Evolutionary conservation across 305 asterid species (phyloP).

Genomic region (Ruellia speciosa): DNA sequence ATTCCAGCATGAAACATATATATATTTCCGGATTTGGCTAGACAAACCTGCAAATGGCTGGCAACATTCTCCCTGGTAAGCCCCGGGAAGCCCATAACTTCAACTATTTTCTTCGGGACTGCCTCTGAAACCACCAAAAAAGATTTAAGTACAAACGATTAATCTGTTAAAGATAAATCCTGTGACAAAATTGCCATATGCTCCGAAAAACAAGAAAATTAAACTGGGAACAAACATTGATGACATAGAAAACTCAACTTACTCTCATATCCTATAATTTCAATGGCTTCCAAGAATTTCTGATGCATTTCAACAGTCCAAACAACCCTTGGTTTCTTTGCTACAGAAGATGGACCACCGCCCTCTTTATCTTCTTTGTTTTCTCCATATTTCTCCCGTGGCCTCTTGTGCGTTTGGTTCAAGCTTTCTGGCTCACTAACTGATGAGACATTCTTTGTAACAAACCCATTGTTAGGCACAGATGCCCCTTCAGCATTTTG

Average conservation of each 20-base stretch:
- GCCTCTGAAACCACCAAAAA: slow-evolving; percentile 34
- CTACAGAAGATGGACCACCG: slow-evolving; percentile 20
- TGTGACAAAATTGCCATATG: background rate
- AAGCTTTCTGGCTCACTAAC: slow-evolving; percentile 13
- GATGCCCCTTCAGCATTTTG: slow-evolving; percentile 20
- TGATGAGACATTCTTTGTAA: slow-evolving; percentile 21
- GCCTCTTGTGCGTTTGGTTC: slow-evolving; percentile 18
- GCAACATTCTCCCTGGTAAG: slow-evolving; percentile 76
- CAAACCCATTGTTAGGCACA: slow-evolving; percentile 5
- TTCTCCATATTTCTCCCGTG: slow-evolving; percentile 5
- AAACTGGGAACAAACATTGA: background rate
- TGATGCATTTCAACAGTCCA: slow-evolving; percentile 67
- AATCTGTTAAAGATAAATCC: background rate
- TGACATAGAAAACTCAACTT: slow-evolving; percentile 16
- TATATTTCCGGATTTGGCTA: slow-evolving; percentile 5
- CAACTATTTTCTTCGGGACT: slow-evolving; percentile 67
- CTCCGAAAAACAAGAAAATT: background rate
- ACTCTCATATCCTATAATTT: slow-evolving; percentile 48
- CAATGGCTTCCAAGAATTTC: slow-evolving; percentile 55
- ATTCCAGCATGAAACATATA: slow-evolving; percentile 21
- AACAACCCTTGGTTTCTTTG: slow-evolving; percentile 50
- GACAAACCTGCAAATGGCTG: slow-evolving; percentile 73
- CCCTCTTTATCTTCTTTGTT: slow-evolving; percentile 28
- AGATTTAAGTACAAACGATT: background rate
- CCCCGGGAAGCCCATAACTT: slow-evolving; percentile 55